Evolutionary conservation across 2,329 filamentous ascomycete genomes (phyloP).

Genomic region (Fusarium abutilonis): DNA sequence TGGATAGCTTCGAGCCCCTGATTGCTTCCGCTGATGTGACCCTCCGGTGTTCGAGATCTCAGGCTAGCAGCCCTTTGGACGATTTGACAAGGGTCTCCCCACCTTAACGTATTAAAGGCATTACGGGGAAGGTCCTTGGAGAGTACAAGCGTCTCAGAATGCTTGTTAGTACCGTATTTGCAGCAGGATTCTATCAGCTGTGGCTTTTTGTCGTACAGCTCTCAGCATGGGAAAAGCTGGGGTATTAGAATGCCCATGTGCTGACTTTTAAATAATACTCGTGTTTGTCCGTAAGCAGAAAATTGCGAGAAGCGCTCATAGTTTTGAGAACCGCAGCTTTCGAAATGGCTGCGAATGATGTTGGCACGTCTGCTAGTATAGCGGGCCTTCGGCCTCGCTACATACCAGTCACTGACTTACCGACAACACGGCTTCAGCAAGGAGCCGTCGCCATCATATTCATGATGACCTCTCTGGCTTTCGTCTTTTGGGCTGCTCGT

Average conservation of each 20-base stretch:
- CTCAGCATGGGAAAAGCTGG: too few relatives aligned
- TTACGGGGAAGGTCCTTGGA: not conserved
- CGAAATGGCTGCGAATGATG: constrained; percentile 1
- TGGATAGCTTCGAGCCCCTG: not conserved
- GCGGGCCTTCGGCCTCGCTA: constrained; percentile 17
- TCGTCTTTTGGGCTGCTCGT: constrained; percentile 24
- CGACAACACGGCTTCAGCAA: constrained; percentile 34
- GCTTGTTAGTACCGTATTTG: too few relatives aligned
- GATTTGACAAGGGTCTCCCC: not conserved
- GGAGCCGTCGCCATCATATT: constrained; percentile 34
- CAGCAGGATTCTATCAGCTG: too few relatives aligned
- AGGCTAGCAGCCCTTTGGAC: not conserved
- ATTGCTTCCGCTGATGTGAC: not conserved
- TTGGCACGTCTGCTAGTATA: not conserved
- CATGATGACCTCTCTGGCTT: constrained; percentile 29
- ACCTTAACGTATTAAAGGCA: not conserved
- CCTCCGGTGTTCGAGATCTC: not conserved
- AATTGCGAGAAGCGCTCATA: too few relatives aligned
- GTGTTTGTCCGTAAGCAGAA: not conserved
- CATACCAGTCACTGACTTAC: constrained; percentile 20
- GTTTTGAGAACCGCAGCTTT: not conserved
- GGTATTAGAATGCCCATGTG: too few relatives aligned
- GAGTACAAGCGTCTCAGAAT: too few relatives aligned
- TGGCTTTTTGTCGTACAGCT: too few relatives aligned
- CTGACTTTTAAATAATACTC: too few relatives aligned